phyloP scores from a whole-genome alignment of 2,329 filamentous ascomycete species.

The Cryphonectria naterciae region DNA sequence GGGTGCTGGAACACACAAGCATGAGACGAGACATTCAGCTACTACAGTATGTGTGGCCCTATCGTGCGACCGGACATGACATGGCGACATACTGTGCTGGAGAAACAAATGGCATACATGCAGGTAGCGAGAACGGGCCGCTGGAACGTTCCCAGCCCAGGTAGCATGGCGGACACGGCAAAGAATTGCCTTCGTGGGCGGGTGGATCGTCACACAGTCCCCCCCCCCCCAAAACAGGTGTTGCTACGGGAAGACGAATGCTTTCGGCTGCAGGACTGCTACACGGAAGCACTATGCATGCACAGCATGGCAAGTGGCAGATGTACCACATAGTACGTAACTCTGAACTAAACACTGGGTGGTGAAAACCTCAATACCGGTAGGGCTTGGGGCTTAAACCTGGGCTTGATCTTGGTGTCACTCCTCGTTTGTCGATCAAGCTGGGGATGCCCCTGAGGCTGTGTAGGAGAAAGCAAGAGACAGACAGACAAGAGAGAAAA shows the following conservation, averaged over 20 bases:
- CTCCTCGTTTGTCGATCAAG: neutral
- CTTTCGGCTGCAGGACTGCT: neutral
- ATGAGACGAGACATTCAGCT: neutral
- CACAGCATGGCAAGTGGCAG: neutral
- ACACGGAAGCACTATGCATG: neutral
- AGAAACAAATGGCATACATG: neutral
- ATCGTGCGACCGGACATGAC: conserved; percentile 3
- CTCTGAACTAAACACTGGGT: neutral
- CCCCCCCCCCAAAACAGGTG: neutral
- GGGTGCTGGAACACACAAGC: neutral
- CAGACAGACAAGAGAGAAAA: neutral
- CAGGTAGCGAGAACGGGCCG: neutral
- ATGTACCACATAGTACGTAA: neutral
- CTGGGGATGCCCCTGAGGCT: conserved; percentile 2
- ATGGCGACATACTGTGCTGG: neutral
- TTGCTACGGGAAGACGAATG: neutral
- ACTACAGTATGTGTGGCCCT: neutral
- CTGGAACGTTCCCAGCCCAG: neutral
- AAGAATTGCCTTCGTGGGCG: neutral
- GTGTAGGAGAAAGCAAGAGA: neutral
- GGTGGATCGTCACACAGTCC: neutral
- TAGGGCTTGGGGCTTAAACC: neutral
- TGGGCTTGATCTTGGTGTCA: neutral
- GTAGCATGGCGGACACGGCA: neutral
- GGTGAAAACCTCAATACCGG: neutral